Base-by-base conservation (phyloP, 169 alveolate genomes). In the Pseudocohnilembus persalinus region DNA sequence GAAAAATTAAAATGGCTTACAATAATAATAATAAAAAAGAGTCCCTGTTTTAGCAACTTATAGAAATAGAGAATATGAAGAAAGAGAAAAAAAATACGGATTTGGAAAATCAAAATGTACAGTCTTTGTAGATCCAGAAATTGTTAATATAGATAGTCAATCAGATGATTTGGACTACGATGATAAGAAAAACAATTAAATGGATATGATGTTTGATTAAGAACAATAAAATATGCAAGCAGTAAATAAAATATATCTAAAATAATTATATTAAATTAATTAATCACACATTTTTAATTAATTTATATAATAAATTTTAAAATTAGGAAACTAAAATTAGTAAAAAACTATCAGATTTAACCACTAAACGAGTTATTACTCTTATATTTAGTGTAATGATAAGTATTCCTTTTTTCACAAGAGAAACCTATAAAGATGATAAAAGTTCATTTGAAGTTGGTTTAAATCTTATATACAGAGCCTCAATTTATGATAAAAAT, bases 301-400 rank as follows among this genome's bases (percentile, higher is more conserved):
- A 49, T 65, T 33, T 74, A 35, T 34, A 49, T 33, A 31, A 31
- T 0, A 74, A 79, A 79, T 73, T 30, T 20, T 29, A 81, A 81
- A 31, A 65, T 6, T 73, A 82, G 77, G 95, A 94, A 83, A 81
- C 96, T 81, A 85, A 92, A 73, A 97, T 96, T 6, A 98, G 98
- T 15, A 94, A 93, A 83, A 79, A 94, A 33, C 90, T 96, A 0
- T 89, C 97, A 0, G 98, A 96, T 76, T 73, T 91, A 29, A 96
- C 97, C 24, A 95, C 97, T 49, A 92, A 94, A 85, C 93, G 96
- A 83, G 97, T 96, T 65, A 96, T 96, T 32, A 81, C 92, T 26
- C 83, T 96, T 1, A 92, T 94, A 24, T 85, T 96, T 26, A 92
- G 91, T 73, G 92, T 94, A 91, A 77, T 96, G 73, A 78, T 94